Conservation (phyloP, 495 filamentous ascomycete genomes). For the Aspergillus leporis region DNA sequence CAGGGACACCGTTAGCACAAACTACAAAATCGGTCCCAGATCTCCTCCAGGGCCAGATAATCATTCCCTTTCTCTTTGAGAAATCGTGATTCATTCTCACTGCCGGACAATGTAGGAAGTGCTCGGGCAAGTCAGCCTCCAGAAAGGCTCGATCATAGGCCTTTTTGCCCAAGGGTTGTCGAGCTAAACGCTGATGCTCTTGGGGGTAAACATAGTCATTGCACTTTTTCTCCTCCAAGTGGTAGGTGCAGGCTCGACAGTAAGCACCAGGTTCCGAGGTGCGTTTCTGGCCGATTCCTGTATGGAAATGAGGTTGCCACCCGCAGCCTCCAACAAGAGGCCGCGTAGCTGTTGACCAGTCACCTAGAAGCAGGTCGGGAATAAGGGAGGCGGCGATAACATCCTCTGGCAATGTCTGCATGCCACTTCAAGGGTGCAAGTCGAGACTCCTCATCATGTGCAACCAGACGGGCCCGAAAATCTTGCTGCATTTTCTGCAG, state of each 20-base stretch:
- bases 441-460: background rate
- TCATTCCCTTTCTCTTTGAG: no score
- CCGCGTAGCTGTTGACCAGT: background rate
- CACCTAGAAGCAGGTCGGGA: background rate
- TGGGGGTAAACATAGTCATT: conserved; percentile 1
- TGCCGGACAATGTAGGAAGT: conserved; percentile 10
- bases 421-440: background rate
- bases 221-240: conserved; percentile 12
- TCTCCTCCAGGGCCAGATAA: no score
- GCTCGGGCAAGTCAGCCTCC: conserved; percentile 13
- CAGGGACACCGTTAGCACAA: no score
- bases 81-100: conserved; percentile 6
- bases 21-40: no score
- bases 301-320: conserved; percentile 15
- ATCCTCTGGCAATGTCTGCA: background rate
- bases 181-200: background rate
- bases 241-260: conserved; percentile 19
- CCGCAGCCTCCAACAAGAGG: background rate
- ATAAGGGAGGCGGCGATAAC: background rate
- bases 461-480: background rate
- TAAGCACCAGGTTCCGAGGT: conserved; percentile 13
- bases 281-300: conserved; percentile 12
- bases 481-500: background rate
- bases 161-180: conserved; percentile 2
- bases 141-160: conserved; percentile 13